phyloP scores from a whole-genome alignment of 768 basidiomycete genomes.

The Pisolithus sp. region DNA sequence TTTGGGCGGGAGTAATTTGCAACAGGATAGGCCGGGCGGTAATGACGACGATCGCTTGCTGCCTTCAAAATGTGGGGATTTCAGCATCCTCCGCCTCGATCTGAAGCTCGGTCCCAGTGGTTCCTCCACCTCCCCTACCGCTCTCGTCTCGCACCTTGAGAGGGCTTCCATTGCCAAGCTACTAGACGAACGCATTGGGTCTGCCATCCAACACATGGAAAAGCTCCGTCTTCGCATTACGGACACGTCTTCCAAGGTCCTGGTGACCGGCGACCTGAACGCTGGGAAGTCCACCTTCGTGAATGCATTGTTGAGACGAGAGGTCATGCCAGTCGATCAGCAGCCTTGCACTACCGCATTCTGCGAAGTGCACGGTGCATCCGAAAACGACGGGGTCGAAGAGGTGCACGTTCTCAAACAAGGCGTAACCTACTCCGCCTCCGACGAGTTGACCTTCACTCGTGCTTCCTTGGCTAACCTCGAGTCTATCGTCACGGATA shows the following conservation, averaged over 20 bases:
- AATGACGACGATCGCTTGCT: conserved; percentile 30
- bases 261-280: conserved; percentile 97
- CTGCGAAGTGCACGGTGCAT: conserved; percentile 90
- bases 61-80: conserved; percentile 48
- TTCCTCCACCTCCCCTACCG: conserved; percentile 52
- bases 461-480: conserved; percentile 61
- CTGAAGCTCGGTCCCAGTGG: conserved; percentile 80
- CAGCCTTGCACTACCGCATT: conserved; percentile 97
- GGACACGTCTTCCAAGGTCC: conserved; percentile 91
- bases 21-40: conserved; percentile 17
- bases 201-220: conserved; percentile 72
- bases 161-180: conserved; percentile 90
- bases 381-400: conserved; percentile 72
- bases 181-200: conserved; percentile 74
- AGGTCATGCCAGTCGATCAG: conserved; percentile 96
- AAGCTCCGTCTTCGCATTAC: conserved; percentile 81
- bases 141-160: conserved; percentile 88
- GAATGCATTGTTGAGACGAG: conserved; percentile 84
- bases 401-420: conserved; percentile 81
- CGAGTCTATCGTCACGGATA: conserved; percentile 64
- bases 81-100: conserved; percentile 87
- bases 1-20: conserved; percentile 12
- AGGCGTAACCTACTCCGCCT: conserved; percentile 57
- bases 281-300: conserved; percentile 98
- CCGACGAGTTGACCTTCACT: conserved; percentile 73